Base-by-base conservation (phyloP, 345 rosid genomes). In the Eucalyptus polyanthemos region DNA sequence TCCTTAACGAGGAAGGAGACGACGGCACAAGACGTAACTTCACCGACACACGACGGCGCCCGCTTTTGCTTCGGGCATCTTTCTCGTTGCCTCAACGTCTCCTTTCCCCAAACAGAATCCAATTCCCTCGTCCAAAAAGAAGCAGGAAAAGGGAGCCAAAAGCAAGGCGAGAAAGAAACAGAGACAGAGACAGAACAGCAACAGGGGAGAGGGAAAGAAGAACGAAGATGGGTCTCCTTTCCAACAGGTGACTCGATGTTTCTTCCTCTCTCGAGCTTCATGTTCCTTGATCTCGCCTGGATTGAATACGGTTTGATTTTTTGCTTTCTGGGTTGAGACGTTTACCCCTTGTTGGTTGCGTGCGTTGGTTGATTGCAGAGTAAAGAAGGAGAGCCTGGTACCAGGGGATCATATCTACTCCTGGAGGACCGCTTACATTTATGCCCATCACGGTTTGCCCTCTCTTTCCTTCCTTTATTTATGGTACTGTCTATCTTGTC, bases 361-460 rank as follows among this genome's bases (percentile, higher is more conserved):
- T 34, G 49, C 11, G 80, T 54, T 7, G 50, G 87, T 51, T 56
- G 90, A 69, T 88, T 50, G 29, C 91, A 97, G 99, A 92, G 93
- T 95, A 10, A 31, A 54, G 25, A 94, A 89, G 93, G 91, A 92
- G 62, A 91, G 92, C 91, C 92, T 97, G 91, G 95, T 95, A 90
- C 96, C 98, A 42, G 98, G 99, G 81, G 98, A 97, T 96, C 98
- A 97, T 91, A 93, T 97, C 51, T 97, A 96, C 88, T 95, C 99
- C 9, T 97, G 98, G 99, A 97, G 98, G 91, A 91, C 96, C 90
- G 99, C 99, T 89, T 95, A 97, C 90, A 89, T 97, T 72, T 97
- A 97, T 88, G 98, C 99, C 47, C 99, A 97, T 92, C 99, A 97
- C 91, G 98, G 98, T 97, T 80, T 31, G 44, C 25, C 60, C n/a